Base-by-base conservation (phyloP, 2,329 filamentous ascomycete genomes). In the Simplicillium aogashimaense region DNA sequence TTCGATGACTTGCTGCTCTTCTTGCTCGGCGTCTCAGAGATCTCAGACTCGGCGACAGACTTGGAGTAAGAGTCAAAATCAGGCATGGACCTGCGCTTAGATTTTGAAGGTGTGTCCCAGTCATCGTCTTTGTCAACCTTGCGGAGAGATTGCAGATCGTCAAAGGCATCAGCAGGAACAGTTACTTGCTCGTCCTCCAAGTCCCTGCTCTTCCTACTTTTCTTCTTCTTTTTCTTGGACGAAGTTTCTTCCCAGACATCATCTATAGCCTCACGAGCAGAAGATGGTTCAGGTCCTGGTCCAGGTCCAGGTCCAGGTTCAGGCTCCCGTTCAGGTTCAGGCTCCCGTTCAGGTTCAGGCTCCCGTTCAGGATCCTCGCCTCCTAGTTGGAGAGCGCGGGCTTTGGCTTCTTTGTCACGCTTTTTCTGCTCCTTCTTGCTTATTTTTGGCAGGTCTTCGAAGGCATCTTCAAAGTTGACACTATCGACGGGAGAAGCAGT, bases 1-100 rank as follows among this genome's bases (percentile, higher is more conserved):
- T 61, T 65, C 7, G 59, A 59, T 9, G 20, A 25, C 46, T 61
- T 64, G 47, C 56, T 64, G 47, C 59, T 63, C 46, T 56, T 63
- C 43, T 58, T 64, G 47, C 59, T 61, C 36, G 58, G 54, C 39
- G 52, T 58, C 20, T 52, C 52, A 11, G 63, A 64, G 10, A 56
- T 47, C 38, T 68, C 66, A 20, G 66, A 65, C 9, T 53, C 50
- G 9, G 56, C 49, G 25, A 49, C 45, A 29, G 60, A 59, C 20
- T 51, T 54, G 1, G 57, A 56, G n/a, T 52, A 50, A 13, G 59
- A 58, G 15, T 61, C 59, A 15, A 52, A 47, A 18, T 48, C 43
- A 10, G 50, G 48, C 39, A 46, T 44, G 6, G 47, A 47, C 33
- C 37, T 64, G 17, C 58, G 56, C 38, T 55, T 59, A 7, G 53